A percentile compares a stretch with the other conserved stretches of the same genome.
These are phyloP conservation scores for Anethum foeniculum DNA, from an alignment of 140 eudicot genomes.

Conservation along the genomic window DNA sequence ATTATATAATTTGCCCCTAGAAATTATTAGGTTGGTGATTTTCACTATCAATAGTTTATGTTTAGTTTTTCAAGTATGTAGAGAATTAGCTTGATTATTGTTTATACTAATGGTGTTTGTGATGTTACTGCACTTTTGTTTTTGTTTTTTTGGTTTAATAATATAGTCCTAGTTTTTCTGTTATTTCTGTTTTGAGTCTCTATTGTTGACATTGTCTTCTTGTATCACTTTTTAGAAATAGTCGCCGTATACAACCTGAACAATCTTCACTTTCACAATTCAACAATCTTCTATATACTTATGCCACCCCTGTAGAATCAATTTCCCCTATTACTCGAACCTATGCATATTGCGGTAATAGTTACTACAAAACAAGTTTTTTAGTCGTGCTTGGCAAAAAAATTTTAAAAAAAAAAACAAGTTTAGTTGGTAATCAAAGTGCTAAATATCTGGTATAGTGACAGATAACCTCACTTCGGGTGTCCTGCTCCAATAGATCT, in stretches of 20 bases:
- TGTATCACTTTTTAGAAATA: background rate
- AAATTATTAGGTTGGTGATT: too few relatives aligned
- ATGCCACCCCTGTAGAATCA: background rate
- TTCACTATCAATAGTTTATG: too few relatives aligned
- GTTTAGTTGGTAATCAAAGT: background rate
- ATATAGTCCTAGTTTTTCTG: background rate
- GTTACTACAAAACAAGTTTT: background rate
- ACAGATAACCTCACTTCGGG: background rate
- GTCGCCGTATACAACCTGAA: background rate
- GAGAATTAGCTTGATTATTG: background rate
- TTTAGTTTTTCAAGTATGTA: too few relatives aligned
- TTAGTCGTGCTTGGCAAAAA: too few relatives aligned
- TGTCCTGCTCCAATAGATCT: too few relatives aligned
- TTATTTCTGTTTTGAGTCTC: background rate
- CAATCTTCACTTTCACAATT: background rate
- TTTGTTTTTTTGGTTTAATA: too few relatives aligned
- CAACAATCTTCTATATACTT: background rate
- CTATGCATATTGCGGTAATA: background rate
- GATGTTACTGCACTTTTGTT: background rate
- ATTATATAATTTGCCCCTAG: too few relatives aligned
- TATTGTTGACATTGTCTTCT: slow-evolving; percentile 2
- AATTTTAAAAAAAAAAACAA: too few relatives aligned
- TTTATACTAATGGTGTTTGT: background rate
- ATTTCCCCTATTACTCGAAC: background rate
- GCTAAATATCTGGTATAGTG: slow-evolving; percentile 6